Conservation (phyloP, 768 basidiomycete genomes). For the Mycena galericulata region DNA sequence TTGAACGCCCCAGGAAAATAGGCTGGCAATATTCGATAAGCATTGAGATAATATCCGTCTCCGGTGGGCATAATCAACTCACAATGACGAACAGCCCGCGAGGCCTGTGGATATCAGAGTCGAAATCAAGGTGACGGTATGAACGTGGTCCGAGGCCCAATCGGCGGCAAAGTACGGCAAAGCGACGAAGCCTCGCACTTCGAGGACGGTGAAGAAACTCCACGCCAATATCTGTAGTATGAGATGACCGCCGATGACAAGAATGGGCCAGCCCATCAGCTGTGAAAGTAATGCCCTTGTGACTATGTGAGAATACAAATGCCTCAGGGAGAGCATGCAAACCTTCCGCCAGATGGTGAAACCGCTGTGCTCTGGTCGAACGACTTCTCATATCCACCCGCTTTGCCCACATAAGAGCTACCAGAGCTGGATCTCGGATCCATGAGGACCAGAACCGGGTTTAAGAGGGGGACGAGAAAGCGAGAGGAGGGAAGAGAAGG, state of each 20-base stretch:
- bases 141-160: not conserved
- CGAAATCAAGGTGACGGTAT: not conserved
- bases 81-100: not conserved
- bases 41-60: not conserved
- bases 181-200: not conserved
- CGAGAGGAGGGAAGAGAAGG: no score
- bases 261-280: constrained; percentile 1
- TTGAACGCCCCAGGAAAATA: constrained; percentile 4
- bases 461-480: no score
- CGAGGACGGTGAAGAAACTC: not conserved
- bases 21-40: not conserved
- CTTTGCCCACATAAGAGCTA: no score
- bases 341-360: no score
- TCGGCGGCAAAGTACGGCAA: not conserved
- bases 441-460: no score
- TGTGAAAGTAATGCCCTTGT: not conserved
- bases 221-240: not conserved
- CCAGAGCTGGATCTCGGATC: no score
- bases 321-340: no score
- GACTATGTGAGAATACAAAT: no score
- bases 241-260: not conserved
- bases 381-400: no score
- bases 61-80: not conserved
- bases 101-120: not conserved
- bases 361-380: no score